These are phyloP conservation scores for Pseudogymnoascus sp. DNA, from an alignment of 2,329 filamentous ascomycete species.

Conservation along the genomic window DNA sequence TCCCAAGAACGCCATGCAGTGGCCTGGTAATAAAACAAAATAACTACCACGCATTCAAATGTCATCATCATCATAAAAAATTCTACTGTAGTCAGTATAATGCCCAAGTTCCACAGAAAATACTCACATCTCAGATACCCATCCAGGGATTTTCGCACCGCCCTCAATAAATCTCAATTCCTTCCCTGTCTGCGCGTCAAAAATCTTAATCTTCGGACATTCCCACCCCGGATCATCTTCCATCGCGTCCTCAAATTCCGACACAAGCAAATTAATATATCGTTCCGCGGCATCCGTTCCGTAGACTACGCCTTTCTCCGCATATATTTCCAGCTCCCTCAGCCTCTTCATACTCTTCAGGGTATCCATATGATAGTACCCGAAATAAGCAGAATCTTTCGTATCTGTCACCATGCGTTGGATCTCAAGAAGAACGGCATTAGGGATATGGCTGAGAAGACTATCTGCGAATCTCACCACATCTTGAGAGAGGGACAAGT, in stretches of 20 bases:
- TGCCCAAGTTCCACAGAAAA: not conserved
- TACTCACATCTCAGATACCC: conserved; percentile 15
- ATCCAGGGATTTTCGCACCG: conserved; percentile 20
- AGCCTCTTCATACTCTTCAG: conserved; percentile 21
- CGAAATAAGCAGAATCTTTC: conserved; percentile 23
- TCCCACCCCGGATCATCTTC: conserved; percentile 20
- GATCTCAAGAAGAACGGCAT: conserved; percentile 15
- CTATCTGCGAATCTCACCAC: conserved; percentile 18
- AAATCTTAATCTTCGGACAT: conserved; percentile 22
- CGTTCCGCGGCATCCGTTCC: conserved; percentile 11
- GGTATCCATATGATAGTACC: conserved; percentile 22
- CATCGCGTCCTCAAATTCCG: conserved; percentile 19
- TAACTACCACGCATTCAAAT: not conserved
- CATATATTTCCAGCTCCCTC: conserved; percentile 18
- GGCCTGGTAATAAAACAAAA: not conserved
- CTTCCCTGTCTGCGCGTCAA: conserved; percentile 15
- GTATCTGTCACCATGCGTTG: conserved; percentile 20
- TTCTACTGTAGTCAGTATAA: not conserved
- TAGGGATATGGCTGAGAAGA: conserved; percentile 18
- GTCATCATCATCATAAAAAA: not conserved
- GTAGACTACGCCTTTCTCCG: not conserved
- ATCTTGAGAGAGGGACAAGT: conserved; percentile 19
- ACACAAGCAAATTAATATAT: conserved; percentile 14
- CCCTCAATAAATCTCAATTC: conserved; percentile 16
- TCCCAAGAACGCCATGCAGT: not conserved